Evolutionary conservation across 169 alveolate species (phyloP), one percentile per base, ranked within the genome.

Genomic region (Cystoisospora suis): DNA sequence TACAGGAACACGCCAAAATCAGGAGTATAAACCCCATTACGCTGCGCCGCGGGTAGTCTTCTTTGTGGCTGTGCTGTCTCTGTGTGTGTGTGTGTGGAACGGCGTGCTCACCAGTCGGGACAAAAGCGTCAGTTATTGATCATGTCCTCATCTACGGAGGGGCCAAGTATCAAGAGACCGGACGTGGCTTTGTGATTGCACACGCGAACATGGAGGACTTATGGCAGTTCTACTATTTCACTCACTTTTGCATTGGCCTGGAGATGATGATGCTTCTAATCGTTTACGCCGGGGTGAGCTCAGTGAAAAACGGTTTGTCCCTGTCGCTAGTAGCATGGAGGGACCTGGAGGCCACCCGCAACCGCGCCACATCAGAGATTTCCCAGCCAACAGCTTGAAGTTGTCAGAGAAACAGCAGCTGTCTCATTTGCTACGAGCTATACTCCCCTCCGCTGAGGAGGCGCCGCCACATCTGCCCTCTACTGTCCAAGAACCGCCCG

Each of bases 131-230:
- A 49, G 87, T 81, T 46, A 69, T 89, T 59, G 93, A 89, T 53
- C 89, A 81, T 80, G 89, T 80, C 36, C 56, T 89, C 20, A 81
- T 89, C 29, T 81, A 80, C 77, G 93, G 93, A n/a, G 93, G 93
- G n/a, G 93, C 93, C 53, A 81, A 65, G 58, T 89, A 89, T 49
- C 90, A 89, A 79, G 93, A 80, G 69, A 89, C 93, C 23, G 93
- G 93, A 15, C 85, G 93, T 23, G 93, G 93, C 0, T 81, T 89
- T 47, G 93, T 89, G 42, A 79, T 88, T 20, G 83, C 83, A 27
- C 88, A 86, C 29, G 89, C 89, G 77, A 77, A 88, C 27, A 40
- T 88, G 85, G 79, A 79, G 58, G 92, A 88, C 44, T 42, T 88
- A 6, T 88, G 92, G 92, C 83, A 75, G 83, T 79, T 88, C 29